Evolutionary conservation across 1,284 basidiomycete species (phyloP).

Genomic region (Apiotrichum akiyoshidainum): DNA sequence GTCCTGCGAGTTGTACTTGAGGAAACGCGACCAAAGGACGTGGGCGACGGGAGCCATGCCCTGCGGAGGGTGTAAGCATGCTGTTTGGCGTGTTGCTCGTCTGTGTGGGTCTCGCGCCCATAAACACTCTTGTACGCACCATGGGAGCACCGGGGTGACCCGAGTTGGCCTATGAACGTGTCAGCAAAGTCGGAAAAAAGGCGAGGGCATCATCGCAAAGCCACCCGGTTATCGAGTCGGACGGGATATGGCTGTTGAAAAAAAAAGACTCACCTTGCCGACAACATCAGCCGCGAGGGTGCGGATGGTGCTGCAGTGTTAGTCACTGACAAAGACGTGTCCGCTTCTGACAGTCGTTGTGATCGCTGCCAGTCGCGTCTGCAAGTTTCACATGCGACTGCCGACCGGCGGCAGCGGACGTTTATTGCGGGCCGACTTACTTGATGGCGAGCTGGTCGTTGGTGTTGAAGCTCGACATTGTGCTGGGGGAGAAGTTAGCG

Average conservation of each 20-base stretch:
- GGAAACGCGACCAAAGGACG: slow-evolving; percentile 74
- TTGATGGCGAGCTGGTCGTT: slow-evolving; percentile 5
- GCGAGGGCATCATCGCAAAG: not conserved
- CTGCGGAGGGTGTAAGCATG: slow-evolving; percentile 11
- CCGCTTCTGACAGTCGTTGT: not conserved
- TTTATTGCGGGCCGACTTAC: not conserved
- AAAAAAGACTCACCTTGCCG: slow-evolving; percentile 51
- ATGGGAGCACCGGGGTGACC: slow-evolving; percentile 90
- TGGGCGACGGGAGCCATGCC: slow-evolving; percentile 84
- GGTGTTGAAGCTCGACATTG: slow-evolving; percentile 4
- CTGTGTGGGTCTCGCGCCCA: not conserved
- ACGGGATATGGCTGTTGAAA: slow-evolving; percentile 51
- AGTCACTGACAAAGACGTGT: not conserved
- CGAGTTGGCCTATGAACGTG: slow-evolving; percentile 70
- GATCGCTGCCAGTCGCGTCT: not conserved
- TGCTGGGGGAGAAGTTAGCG: not conserved
- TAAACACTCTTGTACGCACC: slow-evolving; percentile 47
- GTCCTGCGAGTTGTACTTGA: slow-evolving; percentile 81
- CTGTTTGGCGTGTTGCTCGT: not conserved
- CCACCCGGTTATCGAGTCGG: slow-evolving; percentile 52
- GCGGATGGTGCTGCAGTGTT: slow-evolving; percentile 49
- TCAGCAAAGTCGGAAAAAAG: not conserved
- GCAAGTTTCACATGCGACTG: not conserved
- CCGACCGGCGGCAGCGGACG: not conserved
- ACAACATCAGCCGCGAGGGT: slow-evolving; percentile 54